Evolutionary conservation across 805 yeast genomes (phyloP), one percentile per base, ranked within the genome.

Genomic region (Monosporozyma aquatica): DNA sequence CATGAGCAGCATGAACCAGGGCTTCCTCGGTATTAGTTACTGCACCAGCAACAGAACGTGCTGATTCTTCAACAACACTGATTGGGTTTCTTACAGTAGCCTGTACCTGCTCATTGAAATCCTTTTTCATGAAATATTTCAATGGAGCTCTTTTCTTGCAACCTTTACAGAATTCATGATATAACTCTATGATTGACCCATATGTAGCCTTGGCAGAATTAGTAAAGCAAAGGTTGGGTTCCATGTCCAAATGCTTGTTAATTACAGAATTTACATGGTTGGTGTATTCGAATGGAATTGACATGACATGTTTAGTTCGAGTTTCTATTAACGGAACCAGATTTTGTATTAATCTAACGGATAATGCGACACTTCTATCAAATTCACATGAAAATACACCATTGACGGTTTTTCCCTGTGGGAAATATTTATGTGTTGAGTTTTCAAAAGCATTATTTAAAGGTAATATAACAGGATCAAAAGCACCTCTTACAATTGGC

Each of bases 381-480:
- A 79, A 45, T 61, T 82, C 89, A 56, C 78, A 79, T 5, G 78
- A 65, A 42, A 61, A 69, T 14, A 66, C 58, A 10, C 70, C 52
- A 18, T 25, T 26, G 5, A 74, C 71, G 18, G 59, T 53, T 44
- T 64, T 62, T 17, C 63, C 64, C n/a, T 62, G 64, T 15, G 83
- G 82, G 28, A 75, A 65, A 48, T 69, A 66, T 27, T 59, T 61
- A 30, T 65, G 58, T 23, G 76, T 68, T 20, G 67, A 51, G 2
- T 66, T 57, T 47, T 72, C 78, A 40, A 82, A 58, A 26, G 68
- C 63, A 27, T 69, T 62, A 62, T 82, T 86, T 36, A 80, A 36
- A 23, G 92, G 89, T 28, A 66, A 68, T 37, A 82, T 65, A 10
- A 80, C 27, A 4, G 84, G 80, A 58, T 81, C 87, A 18, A 80